A percentile compares a stretch with the other conserved stretches of the same genome.
These are phyloP conservation scores for Aspergillus avenaceus DNA, from an alignment of 495 filamentous ascomycete species.

Conservation along the genomic window DNA sequence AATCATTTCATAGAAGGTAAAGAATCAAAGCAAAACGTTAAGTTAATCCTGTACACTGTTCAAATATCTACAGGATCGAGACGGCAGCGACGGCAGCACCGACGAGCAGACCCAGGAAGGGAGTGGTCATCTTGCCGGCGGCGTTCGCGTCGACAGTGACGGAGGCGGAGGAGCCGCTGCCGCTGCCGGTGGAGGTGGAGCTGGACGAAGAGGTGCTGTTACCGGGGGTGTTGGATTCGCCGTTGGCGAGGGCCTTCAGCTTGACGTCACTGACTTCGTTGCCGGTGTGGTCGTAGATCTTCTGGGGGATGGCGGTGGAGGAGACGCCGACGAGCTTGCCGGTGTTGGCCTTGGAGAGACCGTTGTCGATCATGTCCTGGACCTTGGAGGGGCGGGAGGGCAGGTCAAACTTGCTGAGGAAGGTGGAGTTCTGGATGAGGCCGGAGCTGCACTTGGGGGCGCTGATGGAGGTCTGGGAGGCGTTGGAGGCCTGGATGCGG, in stretches of 20 bases:
- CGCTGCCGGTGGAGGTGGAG: constrained; percentile 31
- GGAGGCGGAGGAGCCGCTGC: constrained; percentile 25
- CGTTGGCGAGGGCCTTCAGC: constrained; percentile 47
- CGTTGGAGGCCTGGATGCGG: constrained; percentile 55
- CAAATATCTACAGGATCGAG: constrained; percentile 13
- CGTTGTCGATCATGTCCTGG: constrained; percentile 49
- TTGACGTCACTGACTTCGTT: constrained; percentile 47
- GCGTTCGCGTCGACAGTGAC: constrained; percentile 18
- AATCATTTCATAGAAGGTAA: no score
- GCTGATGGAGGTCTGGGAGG: constrained; percentile 44
- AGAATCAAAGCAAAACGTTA: not conserved
- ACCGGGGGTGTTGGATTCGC: constrained; percentile 51
- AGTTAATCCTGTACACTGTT: not conserved
- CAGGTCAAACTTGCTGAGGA: constrained; percentile 73
- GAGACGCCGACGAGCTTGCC: constrained; percentile 58
- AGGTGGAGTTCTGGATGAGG: constrained; percentile 58
- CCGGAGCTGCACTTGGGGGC: constrained; percentile 55
- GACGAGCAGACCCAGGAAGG: constrained; percentile 13
- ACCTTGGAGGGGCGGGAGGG: constrained; percentile 52
- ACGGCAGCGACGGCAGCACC: constrained; percentile 10
- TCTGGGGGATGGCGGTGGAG: constrained; percentile 45
- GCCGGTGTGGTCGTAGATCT: constrained; percentile 54
- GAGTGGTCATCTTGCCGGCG: constrained; percentile 17
- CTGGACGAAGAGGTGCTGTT: constrained; percentile 7
- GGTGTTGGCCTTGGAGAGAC: constrained; percentile 45